Evolutionary conservation across 176 grass and related monocot genomes (phyloP).

Genomic region (Poa annua): DNA sequence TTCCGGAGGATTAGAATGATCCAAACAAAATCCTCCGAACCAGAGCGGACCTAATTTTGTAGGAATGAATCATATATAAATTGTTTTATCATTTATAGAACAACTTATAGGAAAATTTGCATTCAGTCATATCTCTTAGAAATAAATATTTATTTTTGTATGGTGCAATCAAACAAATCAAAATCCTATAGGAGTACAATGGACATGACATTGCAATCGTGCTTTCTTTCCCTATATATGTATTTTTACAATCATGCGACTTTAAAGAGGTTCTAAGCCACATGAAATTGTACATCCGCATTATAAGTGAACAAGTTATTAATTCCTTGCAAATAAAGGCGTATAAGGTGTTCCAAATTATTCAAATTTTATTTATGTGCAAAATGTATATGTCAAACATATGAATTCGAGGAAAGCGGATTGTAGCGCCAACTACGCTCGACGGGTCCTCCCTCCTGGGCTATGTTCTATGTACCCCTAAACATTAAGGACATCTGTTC

Average conservation of each 20-base stretch:
- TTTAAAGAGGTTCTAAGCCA: not conserved
- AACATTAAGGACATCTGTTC: conserved; percentile 8
- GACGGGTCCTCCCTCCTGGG: not conserved
- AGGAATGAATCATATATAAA: not conserved
- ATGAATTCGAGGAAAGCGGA: not conserved
- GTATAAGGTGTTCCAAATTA: not conserved
- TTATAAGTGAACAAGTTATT: not conserved
- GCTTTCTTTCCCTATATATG: not conserved
- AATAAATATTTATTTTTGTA: not conserved
- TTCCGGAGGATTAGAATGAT: not conserved
- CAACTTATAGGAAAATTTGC: not conserved
- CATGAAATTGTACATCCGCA: not conserved
- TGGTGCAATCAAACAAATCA: not conserved
- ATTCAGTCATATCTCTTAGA: not conserved
- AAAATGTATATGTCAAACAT: not conserved
- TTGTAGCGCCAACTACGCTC: not conserved
- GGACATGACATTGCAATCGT: not conserved
- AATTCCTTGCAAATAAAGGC: not conserved
- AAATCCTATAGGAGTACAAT: not conserved
- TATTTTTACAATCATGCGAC: not conserved
- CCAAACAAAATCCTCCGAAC: not conserved
- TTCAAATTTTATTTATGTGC: not conserved
- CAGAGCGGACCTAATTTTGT: not conserved
- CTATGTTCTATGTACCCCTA: not conserved
- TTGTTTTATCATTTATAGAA: not conserved